These are phyloP conservation scores for Elsinoe necatrix DNA, from an alignment of 2,329 filamentous ascomycete species.

Conservation along the genomic window DNA sequence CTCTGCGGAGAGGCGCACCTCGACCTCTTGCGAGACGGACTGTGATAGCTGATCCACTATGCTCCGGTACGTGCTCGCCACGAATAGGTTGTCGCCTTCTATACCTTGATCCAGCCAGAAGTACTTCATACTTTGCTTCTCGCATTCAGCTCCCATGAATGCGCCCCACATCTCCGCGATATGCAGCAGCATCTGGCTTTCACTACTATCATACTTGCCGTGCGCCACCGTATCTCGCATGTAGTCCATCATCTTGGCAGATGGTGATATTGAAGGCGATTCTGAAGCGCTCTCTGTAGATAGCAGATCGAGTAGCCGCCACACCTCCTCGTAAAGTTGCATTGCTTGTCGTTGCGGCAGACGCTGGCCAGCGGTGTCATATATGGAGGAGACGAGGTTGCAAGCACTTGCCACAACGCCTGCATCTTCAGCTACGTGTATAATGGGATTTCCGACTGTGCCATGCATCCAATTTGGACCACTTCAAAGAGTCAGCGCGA, in stretches of 20 bases:
- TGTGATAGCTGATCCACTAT: slow-evolving; percentile 48
- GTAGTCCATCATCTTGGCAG: neutral
- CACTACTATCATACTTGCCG: slow-evolving; percentile 42
- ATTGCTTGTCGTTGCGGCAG: neutral
- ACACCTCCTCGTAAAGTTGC: neutral
- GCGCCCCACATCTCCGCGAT: slow-evolving; percentile 58
- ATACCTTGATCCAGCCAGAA: slow-evolving; percentile 68
- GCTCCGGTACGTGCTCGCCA: slow-evolving; percentile 48
- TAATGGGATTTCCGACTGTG: slow-evolving; percentile 57
- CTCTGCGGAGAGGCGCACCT: neutral
- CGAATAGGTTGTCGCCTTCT: slow-evolving; percentile 54
- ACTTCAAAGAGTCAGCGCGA: neutral
- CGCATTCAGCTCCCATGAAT: slow-evolving; percentile 56
- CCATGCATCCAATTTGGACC: slow-evolving; percentile 56
- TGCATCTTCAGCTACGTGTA: slow-evolving; percentile 54
- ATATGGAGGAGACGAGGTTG: slow-evolving; percentile 33
- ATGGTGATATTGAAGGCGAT: neutral
- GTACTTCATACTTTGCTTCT: slow-evolving; percentile 58
- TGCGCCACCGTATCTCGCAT: neutral
- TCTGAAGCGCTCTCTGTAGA: neutral
- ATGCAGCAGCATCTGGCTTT: slow-evolving; percentile 40
- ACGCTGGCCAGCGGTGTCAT: neutral
- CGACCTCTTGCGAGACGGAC: neutral
- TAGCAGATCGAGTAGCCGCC: neutral
- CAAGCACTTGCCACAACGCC: slow-evolving; percentile 42